phyloP scores from a whole-genome alignment of 352 stramenopile species.

The Globisporangium iwayamae region DNA sequence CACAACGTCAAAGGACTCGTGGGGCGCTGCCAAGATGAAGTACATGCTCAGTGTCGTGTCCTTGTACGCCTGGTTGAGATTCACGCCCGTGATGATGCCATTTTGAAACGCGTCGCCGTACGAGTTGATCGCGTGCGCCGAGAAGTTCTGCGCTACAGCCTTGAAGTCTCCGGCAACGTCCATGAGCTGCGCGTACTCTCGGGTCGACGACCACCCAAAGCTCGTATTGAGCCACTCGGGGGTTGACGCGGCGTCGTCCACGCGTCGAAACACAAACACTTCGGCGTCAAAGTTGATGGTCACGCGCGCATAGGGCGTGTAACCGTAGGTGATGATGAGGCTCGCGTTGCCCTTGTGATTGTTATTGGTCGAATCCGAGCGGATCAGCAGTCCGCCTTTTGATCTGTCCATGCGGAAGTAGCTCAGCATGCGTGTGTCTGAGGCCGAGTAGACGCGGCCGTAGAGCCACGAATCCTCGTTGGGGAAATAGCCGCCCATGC shows the following conservation, averaged over 20 bases:
- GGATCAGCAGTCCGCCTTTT: constrained; percentile 60
- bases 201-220: constrained; percentile 56
- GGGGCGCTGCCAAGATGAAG: constrained; percentile 68
- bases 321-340: constrained; percentile 42
- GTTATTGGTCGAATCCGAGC: constrained; percentile 59
- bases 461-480: constrained; percentile 61
- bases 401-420: constrained; percentile 81
- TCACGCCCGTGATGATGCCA: constrained; percentile 60
- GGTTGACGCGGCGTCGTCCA: constrained; percentile 46
- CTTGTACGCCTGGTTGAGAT: constrained; percentile 49
- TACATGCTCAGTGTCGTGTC: constrained; percentile 80
- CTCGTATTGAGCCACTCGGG: constrained; percentile 64
- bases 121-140: constrained; percentile 62
- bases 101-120: constrained; percentile 60
- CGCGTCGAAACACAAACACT: constrained; percentile 67
- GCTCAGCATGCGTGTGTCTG: constrained; percentile 57
- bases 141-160: constrained; percentile 57
- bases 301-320: constrained; percentile 55
- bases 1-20: constrained; percentile 57
- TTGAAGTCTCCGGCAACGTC: constrained; percentile 59
- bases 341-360: constrained; percentile 76
- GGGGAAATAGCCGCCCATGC: constrained; percentile 73
- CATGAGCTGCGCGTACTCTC: constrained; percentile 66
- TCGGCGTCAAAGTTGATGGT: constrained; percentile 76
- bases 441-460: constrained; percentile 63